These are phyloP conservation scores for Galeopsis tetrahit DNA, from an alignment of 257 asterid genomes.

Conservation along the genomic window DNA sequence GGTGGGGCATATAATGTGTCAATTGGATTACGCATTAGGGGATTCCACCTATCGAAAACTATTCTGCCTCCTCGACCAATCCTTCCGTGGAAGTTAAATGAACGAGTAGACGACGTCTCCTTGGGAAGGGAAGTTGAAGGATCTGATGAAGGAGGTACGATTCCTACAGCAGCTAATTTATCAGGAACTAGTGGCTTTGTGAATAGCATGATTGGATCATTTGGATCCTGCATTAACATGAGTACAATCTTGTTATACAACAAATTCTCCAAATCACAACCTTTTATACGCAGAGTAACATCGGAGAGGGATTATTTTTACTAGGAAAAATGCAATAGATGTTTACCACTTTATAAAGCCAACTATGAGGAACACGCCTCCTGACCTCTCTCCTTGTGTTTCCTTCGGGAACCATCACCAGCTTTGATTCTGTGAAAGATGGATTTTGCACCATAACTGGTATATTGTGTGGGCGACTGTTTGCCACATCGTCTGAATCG, in stretches of 20 bases:
- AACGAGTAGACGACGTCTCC: constrained; percentile 45
- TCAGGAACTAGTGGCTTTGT: constrained; percentile 86
- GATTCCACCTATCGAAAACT: constrained; percentile 87
- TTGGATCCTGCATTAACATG: constrained; percentile 69
- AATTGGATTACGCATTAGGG: constrained; percentile 66
- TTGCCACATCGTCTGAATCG: constrained; percentile 84
- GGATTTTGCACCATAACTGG: constrained; percentile 50
- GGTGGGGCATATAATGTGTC: constrained; percentile 65
- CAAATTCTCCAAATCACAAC: neutral
- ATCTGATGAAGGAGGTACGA: constrained; percentile 79
- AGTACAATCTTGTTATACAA: neutral
- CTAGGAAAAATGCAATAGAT: constrained; percentile 24
- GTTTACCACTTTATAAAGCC: constrained; percentile 83
- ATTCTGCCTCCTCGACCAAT: constrained; percentile 96
- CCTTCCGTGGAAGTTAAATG: constrained; percentile 66
- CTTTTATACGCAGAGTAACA: constrained; percentile 1
- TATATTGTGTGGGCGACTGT: constrained; percentile 60
- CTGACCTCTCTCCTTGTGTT: constrained; percentile 59
- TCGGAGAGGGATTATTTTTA: neutral
- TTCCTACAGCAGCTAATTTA: constrained; percentile 84
- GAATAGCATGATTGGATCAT: constrained; percentile 77
- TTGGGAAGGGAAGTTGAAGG: constrained; percentile 45
- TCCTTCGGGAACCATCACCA: constrained; percentile 57
- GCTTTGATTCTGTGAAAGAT: constrained; percentile 59
- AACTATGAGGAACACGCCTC: constrained; percentile 66